Evolutionary conservation across 768 basidiomycete genomes (phyloP).

Genomic region (Tulasnella sp.): DNA sequence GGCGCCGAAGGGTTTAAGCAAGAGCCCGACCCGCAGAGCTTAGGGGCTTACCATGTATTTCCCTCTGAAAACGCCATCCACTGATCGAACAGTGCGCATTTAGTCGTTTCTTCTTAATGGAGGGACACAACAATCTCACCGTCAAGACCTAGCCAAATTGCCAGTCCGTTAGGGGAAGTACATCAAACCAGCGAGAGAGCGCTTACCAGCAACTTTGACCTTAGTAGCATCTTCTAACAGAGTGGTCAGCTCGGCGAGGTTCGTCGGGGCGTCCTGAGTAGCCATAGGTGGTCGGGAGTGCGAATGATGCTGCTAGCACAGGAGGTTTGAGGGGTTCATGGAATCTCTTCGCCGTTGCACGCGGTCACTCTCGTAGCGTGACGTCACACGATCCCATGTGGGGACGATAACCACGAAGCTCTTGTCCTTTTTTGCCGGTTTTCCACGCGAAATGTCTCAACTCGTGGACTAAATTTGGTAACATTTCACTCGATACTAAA

Average conservation of each 20-base stretch:
- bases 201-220: slow-evolving; percentile 89
- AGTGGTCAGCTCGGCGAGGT: slow-evolving; percentile 59
- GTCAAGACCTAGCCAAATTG: slow-evolving; percentile 27
- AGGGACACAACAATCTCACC: not conserved
- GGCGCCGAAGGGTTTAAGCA: not conserved
- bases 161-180: not conserved
- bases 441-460: not conserved
- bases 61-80: slow-evolving; percentile 93
- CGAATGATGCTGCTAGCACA: not conserved
- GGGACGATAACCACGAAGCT: not conserved
- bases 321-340: not conserved
- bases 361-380: slow-evolving; percentile 24
- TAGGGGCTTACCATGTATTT: slow-evolving; percentile 75
- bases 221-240: slow-evolving; percentile 69
- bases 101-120: not conserved
- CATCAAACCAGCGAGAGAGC: not conserved
- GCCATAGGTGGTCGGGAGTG: slow-evolving; percentile 37
- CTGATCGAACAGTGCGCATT: slow-evolving; percentile 47
- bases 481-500: slow-evolving; percentile 44
- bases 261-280: slow-evolving; percentile 52
- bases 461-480: not conserved
- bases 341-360: not conserved
- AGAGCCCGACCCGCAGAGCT: not conserved
- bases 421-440: not conserved
- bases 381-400: not conserved